phyloP scores from a whole-genome alignment of 495 filamentous ascomycete species.

The Sphaerosporella brunnea region DNA sequence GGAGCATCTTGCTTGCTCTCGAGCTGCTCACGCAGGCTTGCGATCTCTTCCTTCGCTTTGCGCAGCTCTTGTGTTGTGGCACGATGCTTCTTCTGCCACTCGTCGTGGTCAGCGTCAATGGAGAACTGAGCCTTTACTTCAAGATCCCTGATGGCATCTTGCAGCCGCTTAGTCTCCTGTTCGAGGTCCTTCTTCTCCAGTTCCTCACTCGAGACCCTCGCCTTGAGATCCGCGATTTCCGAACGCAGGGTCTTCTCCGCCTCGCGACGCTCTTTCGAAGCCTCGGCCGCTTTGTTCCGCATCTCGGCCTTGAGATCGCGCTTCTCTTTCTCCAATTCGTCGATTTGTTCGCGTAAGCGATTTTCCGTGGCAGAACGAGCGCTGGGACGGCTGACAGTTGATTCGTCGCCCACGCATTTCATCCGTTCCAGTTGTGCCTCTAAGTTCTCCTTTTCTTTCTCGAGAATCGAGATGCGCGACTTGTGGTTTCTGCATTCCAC shows the following conservation, averaged over 20 bases:
- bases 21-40: conserved; percentile 34
- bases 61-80: conserved; percentile 30
- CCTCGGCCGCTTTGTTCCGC: conserved; percentile 30
- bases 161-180: conserved; percentile 42
- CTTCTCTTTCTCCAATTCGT: conserved; percentile 31
- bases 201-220: conserved; percentile 35
- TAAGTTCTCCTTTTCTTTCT: conserved; percentile 34
- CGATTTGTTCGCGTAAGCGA: conserved; percentile 25
- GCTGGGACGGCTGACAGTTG: neutral
- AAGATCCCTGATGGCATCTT: conserved; percentile 37
- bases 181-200: conserved; percentile 46
- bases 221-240: conserved; percentile 44
- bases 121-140: conserved; percentile 24
- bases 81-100: conserved; percentile 24
- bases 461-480: conserved; percentile 31
- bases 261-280: conserved; percentile 35
- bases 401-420: conserved; percentile 22
- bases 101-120: conserved; percentile 7
- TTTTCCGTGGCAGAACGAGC: conserved; percentile 12
- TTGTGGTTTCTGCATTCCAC: conserved; percentile 33
- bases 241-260: conserved; percentile 36
- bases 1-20: conserved; percentile 30
- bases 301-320: conserved; percentile 29
- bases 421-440: conserved; percentile 28
- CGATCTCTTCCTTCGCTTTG: conserved; percentile 38